These are phyloP conservation scores for Pichia sp. DNA, from an alignment of 1,139 yeast genomes.

Conservation along the genomic window DNA sequence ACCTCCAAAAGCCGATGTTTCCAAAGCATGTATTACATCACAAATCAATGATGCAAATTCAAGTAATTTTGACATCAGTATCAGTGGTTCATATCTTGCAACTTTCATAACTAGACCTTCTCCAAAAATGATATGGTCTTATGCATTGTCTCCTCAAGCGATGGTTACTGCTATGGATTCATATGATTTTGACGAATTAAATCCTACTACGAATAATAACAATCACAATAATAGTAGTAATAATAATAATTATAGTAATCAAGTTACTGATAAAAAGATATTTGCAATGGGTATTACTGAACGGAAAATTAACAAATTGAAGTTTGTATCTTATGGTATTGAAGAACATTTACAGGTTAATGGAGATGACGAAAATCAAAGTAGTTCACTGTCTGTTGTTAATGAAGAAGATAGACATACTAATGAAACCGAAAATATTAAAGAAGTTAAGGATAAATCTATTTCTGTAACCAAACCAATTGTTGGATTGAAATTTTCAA, in stretches of 20 bases:
- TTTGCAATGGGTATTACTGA: conserved; percentile 43
- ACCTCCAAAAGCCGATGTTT: conserved; percentile 21
- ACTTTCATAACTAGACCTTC: conserved; percentile 72
- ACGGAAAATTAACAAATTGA: conserved; percentile 39
- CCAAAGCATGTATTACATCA: conserved; percentile 24
- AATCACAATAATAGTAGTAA: not conserved
- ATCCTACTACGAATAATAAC: too few species aligned
- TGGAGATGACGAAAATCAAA: conserved; percentile 28
- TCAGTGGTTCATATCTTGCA: conserved; percentile 71
- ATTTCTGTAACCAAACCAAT: conserved; percentile 30
- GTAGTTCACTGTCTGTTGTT: conserved; percentile 22
- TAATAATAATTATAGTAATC: not conserved
- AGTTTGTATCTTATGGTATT: conserved; percentile 33
- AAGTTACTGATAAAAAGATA: conserved; percentile 19
- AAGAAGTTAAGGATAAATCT: conserved; percentile 26
- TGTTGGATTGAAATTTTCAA: conserved; percentile 35
- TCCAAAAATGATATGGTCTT: conserved; percentile 71
- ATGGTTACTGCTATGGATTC: conserved; percentile 33
- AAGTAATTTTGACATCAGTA: conserved; percentile 47
- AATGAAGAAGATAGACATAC: conserved; percentile 26
- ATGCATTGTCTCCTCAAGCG: conserved; percentile 61
- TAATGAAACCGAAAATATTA: conserved; percentile 22
- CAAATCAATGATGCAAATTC: conserved; percentile 22
- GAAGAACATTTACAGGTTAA: conserved; percentile 14
- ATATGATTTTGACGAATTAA: conserved; percentile 11